These are phyloP conservation scores for Pyrenophora graminea DNA, from an alignment of 2,329 filamentous ascomycete species.

Conservation along the genomic window DNA sequence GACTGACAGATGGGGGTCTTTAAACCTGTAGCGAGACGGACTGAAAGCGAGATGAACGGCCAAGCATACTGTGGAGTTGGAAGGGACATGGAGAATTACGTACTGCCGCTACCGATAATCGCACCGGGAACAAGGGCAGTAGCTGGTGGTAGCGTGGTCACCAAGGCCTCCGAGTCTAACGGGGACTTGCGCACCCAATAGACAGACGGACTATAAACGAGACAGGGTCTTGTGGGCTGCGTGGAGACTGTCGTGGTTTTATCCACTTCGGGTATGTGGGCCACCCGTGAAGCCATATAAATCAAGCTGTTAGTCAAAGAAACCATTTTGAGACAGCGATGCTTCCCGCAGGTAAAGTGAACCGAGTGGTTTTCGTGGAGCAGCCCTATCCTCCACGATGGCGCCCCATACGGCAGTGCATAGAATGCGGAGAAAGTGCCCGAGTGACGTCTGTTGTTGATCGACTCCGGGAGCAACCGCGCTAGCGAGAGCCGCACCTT, in stretches of 20 bases:
- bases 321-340: background rate
- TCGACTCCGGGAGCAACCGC: slow-evolving; percentile 25
- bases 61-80: slow-evolving; percentile 4
- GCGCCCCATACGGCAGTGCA: background rate
- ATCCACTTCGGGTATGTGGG: slow-evolving; percentile 24
- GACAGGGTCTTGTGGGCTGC: slow-evolving; percentile 13
- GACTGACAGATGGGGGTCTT: background rate
- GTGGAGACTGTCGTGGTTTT: slow-evolving; percentile 22
- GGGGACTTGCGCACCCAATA: slow-evolving; percentile 11
- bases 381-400: background rate
- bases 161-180: background rate
- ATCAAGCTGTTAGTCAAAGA: slow-evolving; percentile 13
- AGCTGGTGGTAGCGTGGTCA: slow-evolving; percentile 14
- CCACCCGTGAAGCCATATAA: slow-evolving; percentile 7
- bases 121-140: slow-evolving; percentile 6
- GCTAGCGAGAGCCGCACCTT: slow-evolving; percentile 27
- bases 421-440: slow-evolving; percentile 9
- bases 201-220: slow-evolving; percentile 14
- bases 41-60: slow-evolving; percentile 1
- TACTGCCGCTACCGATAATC: slow-evolving; percentile 9
- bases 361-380: background rate
- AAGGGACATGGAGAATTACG: slow-evolving; percentile 18
- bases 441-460: slow-evolving; percentile 20
- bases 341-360: background rate
- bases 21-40: slow-evolving; percentile 2